phyloP scores from a whole-genome alignment of 352 stramenopile genomes.

The Globisporangium polare region DNA sequence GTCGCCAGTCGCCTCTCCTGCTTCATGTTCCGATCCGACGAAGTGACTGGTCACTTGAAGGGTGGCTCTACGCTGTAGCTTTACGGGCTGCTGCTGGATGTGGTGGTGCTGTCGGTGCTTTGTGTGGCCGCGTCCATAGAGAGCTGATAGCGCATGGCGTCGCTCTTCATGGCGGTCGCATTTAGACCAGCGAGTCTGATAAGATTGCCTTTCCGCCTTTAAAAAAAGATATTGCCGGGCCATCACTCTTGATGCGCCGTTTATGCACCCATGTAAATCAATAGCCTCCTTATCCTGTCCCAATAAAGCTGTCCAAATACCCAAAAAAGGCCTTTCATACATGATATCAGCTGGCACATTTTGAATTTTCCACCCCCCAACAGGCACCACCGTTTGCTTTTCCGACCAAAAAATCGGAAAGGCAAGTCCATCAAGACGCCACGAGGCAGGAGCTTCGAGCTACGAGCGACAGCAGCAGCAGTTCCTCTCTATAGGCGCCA shows the following conservation, averaged over 20 bases:
- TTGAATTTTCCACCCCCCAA: background rate
- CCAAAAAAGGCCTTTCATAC: background rate
- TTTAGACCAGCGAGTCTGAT: slow-evolving; percentile 7
- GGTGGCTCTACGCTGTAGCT: background rate
- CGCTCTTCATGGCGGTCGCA: background rate
- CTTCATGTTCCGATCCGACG: slow-evolving; percentile 11
- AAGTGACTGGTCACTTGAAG: background rate
- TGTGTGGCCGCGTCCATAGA: background rate
- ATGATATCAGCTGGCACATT: background rate
- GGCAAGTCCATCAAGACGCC: slow-evolving; percentile 4
- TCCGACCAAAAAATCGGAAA: background rate
- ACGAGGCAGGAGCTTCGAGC: background rate
- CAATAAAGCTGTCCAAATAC: background rate
- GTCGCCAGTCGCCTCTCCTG: slow-evolving; percentile 14
- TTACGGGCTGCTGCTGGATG: background rate
- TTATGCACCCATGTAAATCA: background rate
- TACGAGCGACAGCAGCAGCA: background rate
- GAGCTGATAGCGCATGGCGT: background rate
- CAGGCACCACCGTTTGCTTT: background rate
- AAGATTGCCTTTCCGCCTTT: background rate
- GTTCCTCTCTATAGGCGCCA: background rate
- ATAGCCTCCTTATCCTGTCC: background rate
- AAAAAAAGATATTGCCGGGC: slow-evolving; percentile 9
- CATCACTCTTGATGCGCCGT: background rate
- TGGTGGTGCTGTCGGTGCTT: background rate